These are phyloP conservation scores for Cryphonectria carpinicola DNA, from an alignment of 2,329 filamentous ascomycete genomes.

Conservation along the genomic window DNA sequence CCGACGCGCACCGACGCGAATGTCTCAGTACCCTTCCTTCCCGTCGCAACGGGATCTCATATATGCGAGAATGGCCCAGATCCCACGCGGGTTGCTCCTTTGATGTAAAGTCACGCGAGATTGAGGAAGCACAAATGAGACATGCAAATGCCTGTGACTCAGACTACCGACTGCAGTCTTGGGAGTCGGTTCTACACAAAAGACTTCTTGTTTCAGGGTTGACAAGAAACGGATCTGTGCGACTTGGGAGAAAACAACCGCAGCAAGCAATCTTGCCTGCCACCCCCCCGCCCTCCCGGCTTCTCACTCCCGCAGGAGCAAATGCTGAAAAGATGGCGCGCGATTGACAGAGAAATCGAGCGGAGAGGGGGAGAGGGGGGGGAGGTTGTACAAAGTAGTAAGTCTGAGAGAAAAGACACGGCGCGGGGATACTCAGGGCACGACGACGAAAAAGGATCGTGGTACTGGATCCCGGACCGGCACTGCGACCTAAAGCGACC, in stretches of 20 bases:
- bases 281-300: background rate
- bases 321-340: background rate
- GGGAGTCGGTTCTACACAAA: background rate
- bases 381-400: background rate
- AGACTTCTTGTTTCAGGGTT: background rate
- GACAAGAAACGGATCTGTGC: background rate
- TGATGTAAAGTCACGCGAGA: no score
- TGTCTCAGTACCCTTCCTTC: constrained; percentile 1
- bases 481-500: background rate
- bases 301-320: background rate
- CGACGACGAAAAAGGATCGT: background rate
- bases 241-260: background rate
- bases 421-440: background rate
- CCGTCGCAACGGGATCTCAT: background rate
- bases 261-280: background rate
- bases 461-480: background rate
- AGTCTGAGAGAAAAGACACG: background rate
- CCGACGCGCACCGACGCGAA: background rate
- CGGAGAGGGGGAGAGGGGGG: background rate
- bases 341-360: background rate
- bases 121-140: background rate
- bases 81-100: no score
- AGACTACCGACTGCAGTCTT: background rate
- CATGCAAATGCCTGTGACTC: background rate
- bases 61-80: background rate